These are phyloP conservation scores for Epichloe elymi DNA, from an alignment of 2,329 filamentous ascomycete genomes.

Conservation along the genomic window DNA sequence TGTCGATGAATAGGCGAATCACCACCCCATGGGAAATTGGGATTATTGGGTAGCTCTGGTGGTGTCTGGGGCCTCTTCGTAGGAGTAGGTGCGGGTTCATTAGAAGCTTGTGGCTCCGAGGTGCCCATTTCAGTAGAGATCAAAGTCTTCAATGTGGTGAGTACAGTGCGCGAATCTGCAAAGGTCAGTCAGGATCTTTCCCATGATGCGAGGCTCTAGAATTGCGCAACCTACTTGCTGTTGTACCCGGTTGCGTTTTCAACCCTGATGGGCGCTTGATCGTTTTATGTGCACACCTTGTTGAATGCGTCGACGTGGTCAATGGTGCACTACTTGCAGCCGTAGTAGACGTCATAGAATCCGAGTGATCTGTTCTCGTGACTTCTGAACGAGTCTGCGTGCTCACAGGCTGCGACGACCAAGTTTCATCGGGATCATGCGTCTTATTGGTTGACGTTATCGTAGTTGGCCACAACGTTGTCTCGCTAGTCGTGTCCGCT, in stretches of 20 bases:
- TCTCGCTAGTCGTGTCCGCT: neutral
- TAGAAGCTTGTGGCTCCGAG: neutral
- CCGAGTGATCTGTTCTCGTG: neutral
- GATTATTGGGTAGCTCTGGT: constrained; percentile 15
- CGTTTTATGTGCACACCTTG: neutral
- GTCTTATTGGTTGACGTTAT: neutral
- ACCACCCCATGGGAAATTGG: constrained; percentile 24
- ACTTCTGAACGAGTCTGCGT: neutral
- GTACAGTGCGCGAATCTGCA: neutral
- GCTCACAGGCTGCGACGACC: neutral
- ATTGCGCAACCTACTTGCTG: neutral
- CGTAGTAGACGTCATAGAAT: neutral
- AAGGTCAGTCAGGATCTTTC: neutral
- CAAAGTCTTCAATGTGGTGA: constrained; percentile 6
- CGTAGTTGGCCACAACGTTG: neutral
- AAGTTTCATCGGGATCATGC: neutral
- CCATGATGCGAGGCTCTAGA: neutral
- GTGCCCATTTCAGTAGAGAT: constrained; percentile 3
- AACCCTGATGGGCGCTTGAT: neutral
- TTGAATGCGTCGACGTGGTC: neutral
- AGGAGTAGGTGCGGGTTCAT: constrained; percentile 10
- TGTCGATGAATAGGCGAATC: constrained; percentile 23
- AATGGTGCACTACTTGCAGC: neutral
- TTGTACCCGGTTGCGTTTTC: neutral
- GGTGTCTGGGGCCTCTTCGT: constrained; percentile 1